Evolutionary conservation across 2,329 filamentous ascomycete genomes (phyloP).

Genomic region (Chaetomium strumarium): DNA sequence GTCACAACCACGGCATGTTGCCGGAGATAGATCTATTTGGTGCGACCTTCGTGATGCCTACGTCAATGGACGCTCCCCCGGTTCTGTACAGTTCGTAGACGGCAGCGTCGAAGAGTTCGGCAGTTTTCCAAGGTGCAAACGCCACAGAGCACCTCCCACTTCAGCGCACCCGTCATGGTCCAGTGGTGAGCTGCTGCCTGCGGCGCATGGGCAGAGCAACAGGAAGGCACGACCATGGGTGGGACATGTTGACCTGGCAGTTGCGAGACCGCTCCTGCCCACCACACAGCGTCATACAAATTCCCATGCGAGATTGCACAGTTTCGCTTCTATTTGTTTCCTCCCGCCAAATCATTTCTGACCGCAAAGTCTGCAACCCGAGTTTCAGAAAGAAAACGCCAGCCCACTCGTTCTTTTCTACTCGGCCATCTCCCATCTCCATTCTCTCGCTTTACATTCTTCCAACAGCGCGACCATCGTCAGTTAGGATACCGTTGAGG

Average conservation of each 20-base stretch:
- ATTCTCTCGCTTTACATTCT: no score
- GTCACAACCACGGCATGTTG: no score
- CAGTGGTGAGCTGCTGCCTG: no score
- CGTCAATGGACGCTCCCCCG: no score
- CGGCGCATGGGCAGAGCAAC: neutral
- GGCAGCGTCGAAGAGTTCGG: no score
- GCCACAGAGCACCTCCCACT: no score
- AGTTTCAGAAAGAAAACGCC: neutral
- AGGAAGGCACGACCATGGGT: neutral
- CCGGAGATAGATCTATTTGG: no score
- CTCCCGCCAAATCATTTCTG: neutral
- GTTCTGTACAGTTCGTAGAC: no score
- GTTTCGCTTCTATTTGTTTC: constrained; percentile 5
- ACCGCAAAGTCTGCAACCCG: neutral
- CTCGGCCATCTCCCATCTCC: neutral
- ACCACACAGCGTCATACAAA: constrained; percentile 1
- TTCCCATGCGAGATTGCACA: constrained; percentile 1
- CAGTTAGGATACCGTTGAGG: neutral
- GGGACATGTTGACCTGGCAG: neutral
- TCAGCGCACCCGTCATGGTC: no score
- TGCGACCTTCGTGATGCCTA: no score
- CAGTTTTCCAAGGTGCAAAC: no score
- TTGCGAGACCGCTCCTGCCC: neutral
- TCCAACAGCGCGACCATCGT: neutral
- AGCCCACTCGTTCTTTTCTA: neutral